phyloP scores from a whole-genome alignment of 441 rosid genomes.

The Breynia disticha region DNA sequence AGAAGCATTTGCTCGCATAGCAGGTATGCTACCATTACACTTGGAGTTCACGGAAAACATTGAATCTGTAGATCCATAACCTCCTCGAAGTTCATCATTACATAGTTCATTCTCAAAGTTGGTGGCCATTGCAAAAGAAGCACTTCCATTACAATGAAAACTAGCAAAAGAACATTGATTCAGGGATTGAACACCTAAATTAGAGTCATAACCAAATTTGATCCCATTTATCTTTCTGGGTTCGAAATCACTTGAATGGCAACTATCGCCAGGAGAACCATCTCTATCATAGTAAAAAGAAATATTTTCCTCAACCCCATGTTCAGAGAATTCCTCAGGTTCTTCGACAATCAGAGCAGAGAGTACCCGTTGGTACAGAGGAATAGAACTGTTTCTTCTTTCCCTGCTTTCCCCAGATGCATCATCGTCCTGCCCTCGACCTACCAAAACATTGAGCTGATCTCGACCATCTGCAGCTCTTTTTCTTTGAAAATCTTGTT shows the following conservation, averaged over 20 bases:
- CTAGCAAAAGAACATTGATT: conserved; percentile 20
- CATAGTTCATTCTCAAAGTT: conserved; percentile 13
- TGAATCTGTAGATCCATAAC: conserved; percentile 16
- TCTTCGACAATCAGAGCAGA: conserved; percentile 51
- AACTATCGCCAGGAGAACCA: conserved; percentile 15
- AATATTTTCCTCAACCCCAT: conserved; percentile 21
- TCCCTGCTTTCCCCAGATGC: conserved; percentile 16
- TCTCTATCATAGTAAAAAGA: conserved; percentile 21
- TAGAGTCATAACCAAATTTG: conserved; percentile 24
- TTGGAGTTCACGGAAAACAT: conserved; percentile 15
- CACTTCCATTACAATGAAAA: conserved; percentile 28
- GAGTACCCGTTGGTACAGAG: conserved; percentile 49
- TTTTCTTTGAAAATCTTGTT: conserved; percentile 19
- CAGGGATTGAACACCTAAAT: conserved; percentile 20
- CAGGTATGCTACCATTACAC: no score
- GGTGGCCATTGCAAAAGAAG: conserved; percentile 8
- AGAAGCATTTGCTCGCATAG: conserved; percentile 7
- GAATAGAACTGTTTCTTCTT: conserved; percentile 22
- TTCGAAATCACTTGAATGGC: conserved; percentile 15
- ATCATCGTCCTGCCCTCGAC: conserved; percentile 19
- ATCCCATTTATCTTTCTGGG: conserved; percentile 18
- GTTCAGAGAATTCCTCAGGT: conserved; percentile 30
- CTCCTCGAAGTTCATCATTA: conserved; percentile 21
- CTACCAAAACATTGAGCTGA: conserved; percentile 18
- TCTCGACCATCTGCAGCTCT: conserved; percentile 13